Percentiles rank a stretch among this genome's conserved stretches.
Evolutionary conservation across 352 stramenopile genomes (phyloP).

Genomic region (Pythium coloratum): DNA sequence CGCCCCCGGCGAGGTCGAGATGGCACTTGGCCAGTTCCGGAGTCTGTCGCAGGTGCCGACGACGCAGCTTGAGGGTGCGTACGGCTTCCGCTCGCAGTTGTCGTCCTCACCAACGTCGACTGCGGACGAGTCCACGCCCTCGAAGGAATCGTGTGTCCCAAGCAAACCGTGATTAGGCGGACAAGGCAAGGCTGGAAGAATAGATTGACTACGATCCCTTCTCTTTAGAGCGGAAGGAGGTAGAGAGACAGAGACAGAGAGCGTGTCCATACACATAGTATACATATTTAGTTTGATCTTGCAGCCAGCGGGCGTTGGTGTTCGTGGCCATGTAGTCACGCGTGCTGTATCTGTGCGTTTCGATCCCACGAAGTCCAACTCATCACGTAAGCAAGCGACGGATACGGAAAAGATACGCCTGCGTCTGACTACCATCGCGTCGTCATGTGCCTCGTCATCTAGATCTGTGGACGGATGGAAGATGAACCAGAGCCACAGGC

Average conservation of each 20-base stretch:
- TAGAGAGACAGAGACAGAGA: background rate
- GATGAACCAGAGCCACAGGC: background rate
- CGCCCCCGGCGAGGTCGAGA: slow-evolving; percentile 69
- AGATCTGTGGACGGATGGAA: background rate
- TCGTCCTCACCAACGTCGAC: slow-evolving; percentile 53
- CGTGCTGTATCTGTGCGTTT: background rate
- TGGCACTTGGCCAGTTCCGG: slow-evolving; percentile 54
- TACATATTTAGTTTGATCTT: slow-evolving; percentile 22
- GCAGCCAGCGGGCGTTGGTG: background rate
- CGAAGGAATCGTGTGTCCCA: slow-evolving; percentile 17
- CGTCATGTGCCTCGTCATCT: background rate
- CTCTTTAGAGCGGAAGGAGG: background rate
- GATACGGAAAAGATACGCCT: background rate
- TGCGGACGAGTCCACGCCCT: slow-evolving; percentile 57
- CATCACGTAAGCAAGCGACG: background rate
- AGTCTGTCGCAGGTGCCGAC: slow-evolving; percentile 39
- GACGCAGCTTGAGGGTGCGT: slow-evolving; percentile 20
- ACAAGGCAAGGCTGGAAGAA: background rate
- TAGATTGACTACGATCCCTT: background rate
- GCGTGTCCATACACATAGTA: background rate
- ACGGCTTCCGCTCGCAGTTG: slow-evolving; percentile 26
- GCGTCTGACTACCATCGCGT: slow-evolving; percentile 2
- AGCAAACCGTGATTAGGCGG: background rate
- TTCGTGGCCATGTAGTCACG: background rate
- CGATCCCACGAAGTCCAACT: background rate